Conservation (phyloP, 805 yeast species). For the Zygoascus biomembranicola region DNA sequence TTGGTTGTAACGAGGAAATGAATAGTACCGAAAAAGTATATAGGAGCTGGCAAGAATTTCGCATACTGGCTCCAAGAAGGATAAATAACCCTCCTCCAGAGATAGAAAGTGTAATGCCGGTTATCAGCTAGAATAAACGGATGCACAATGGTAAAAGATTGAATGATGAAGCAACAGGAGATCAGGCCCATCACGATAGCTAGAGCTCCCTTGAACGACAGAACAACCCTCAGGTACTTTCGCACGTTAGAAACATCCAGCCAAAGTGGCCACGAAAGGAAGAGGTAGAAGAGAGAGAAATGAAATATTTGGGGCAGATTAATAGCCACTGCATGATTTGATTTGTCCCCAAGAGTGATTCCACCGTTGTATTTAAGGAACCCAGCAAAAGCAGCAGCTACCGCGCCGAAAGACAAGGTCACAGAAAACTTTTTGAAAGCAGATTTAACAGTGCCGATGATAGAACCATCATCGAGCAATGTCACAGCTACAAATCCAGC, state of each 20-base stretch:
- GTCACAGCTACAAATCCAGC: conserved; percentile 47
- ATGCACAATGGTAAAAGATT: conserved; percentile 55
- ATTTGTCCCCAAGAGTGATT: conserved; percentile 85
- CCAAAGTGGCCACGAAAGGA: conserved; percentile 76
- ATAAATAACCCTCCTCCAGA: conserved; percentile 61
- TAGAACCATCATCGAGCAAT: conserved; percentile 28
- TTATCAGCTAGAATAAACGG: conserved; percentile 92
- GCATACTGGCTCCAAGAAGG: conserved; percentile 27
- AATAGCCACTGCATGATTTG: conserved; percentile 62
- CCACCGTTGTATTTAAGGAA: conserved; percentile 70
- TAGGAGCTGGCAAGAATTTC: conserved; percentile 47
- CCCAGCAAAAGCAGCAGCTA: conserved; percentile 42
- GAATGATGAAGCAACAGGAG: conserved; percentile 5
- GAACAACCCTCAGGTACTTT: not conserved
- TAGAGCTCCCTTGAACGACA: not conserved
- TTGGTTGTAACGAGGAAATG: conserved; percentile 25
- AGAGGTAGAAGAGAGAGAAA: conserved; percentile 52
- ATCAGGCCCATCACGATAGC: not conserved
- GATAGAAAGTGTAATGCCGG: conserved; percentile 85
- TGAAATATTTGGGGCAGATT: conserved; percentile 81
- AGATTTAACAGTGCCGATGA: conserved; percentile 1
- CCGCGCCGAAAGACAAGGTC: conserved; percentile 30
- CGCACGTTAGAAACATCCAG: conserved; percentile 33
- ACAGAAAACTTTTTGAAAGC: conserved; percentile 3
- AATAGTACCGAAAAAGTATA: conserved; percentile 50